These are phyloP conservation scores for Hanseniaspora clermontiae DNA, from an alignment of 805 yeast genomes.

Conservation along the genomic window DNA sequence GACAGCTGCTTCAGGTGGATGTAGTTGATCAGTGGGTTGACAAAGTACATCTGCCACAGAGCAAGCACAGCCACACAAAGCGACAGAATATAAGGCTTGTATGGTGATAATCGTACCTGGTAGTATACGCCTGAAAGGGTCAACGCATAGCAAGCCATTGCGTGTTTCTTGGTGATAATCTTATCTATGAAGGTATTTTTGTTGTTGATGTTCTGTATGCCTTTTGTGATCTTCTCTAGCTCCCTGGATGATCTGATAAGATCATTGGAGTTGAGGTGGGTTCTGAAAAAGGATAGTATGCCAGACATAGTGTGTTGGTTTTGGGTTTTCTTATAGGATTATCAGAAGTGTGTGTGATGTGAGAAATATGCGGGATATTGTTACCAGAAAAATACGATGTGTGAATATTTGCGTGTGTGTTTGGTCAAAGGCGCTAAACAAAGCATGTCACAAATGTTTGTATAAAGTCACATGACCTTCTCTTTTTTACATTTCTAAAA, in stretches of 20 bases:
- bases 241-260: slow-evolving; percentile 9
- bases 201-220: slow-evolving; percentile 5
- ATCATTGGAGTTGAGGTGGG: slow-evolving; percentile 2
- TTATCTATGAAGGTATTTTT: slow-evolving; percentile 8
- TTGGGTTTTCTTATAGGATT: neutral
- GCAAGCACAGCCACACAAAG: neutral
- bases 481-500: no score
- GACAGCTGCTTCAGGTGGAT: slow-evolving; percentile 4
- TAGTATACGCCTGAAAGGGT: neutral
- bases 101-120: neutral
- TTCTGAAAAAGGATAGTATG: neutral
- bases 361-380: no score
- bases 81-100: neutral
- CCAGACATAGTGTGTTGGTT: neutral
- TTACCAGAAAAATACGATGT: no score
- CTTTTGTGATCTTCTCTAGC: slow-evolving; percentile 6
- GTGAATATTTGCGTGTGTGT: neutral
- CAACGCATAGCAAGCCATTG: neutral
- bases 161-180: neutral
- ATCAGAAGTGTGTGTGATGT: neutral
- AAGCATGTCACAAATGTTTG: neutral
- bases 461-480: neutral
- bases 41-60: slow-evolving; percentile 2
- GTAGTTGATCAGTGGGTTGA: slow-evolving; percentile 4
- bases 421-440: no score